Evolutionary conservation across 169 alveolate genomes (phyloP), one percentile per base, ranked within the genome.

Genomic region (Eimeria maxima): DNA sequence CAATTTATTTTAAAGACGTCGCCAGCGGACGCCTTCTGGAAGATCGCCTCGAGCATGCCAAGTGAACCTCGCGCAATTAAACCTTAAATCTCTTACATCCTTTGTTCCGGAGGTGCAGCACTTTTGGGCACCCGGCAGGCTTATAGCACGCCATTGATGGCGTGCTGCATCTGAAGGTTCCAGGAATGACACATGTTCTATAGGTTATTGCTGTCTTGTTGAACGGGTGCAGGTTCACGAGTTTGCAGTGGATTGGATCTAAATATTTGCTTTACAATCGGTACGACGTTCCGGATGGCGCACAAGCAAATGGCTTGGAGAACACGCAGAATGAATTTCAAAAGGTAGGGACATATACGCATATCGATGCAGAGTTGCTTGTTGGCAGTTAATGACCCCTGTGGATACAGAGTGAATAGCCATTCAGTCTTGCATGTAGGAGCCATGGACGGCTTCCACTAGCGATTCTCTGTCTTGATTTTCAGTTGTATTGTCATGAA

Each of bases 261-360:
- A 71, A 11, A 6, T 44, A 50, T 29, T 22, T 89, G 33, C 67
- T 89, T 47, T 89, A 89, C 95, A 89, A 89, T 88, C 33, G 53
- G 16, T 90, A 73, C 90, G 95, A 71, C 55, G 80, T 74, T 10
- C 65, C 65, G 1, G 90, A 90, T 71, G 89, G 69, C 60, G 60
- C 38, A 13, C 81, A 71, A 6, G 90, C 57, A 24, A 53, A 78
- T 80, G 95, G 95, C 57, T 5, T 45, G 69, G 95, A 78, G 73
- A 92, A 74, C 53, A 80, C 95, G 20, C 33, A 74, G 71, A 60
- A 78, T 29, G 84, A 92, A n/a, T 71, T 29, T 50, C 95, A 92
- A 45, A 78, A 92, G 95, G 92, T 63, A 50, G 44, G 80, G 14
- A 44, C 6, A 22, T 44, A 1, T 16, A 47, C 89, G 20, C 24